Conservation (phyloP, 495 filamentous ascomycete genomes). For the Hyaloscypha finlandica region DNA sequence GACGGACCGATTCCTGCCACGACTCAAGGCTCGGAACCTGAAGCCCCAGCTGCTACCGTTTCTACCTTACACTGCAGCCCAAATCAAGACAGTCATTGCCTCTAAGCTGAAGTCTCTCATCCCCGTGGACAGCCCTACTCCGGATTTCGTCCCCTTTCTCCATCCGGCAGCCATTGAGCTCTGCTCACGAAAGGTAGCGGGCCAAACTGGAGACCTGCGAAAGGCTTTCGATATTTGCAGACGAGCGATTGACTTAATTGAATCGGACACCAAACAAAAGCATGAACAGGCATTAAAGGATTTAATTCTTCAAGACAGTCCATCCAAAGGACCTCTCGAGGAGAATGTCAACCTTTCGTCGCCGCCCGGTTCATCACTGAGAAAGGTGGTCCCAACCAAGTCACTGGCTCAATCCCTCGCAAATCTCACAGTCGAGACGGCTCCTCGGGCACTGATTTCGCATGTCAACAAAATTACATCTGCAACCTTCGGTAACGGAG, state of each 20-base stretch:
- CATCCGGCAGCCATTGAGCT: conserved; percentile 92
- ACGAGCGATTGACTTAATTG: conserved; percentile 84
- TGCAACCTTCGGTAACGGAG: conserved; percentile 80
- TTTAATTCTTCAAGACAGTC: conserved; percentile 47
- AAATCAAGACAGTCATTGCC: conserved; percentile 84
- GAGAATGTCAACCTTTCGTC: conserved; percentile 73
- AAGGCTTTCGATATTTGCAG: conserved; percentile 95
- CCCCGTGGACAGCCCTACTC: conserved; percentile 41
- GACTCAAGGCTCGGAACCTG: conserved; percentile 87
- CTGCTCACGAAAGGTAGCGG: conserved; percentile 90
- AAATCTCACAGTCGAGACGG: conserved; percentile 66
- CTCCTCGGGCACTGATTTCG: conserved; percentile 83
- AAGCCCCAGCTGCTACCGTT: conserved; percentile 91
- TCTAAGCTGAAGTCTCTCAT: conserved; percentile 77
- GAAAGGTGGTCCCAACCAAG: conserved; percentile 32
- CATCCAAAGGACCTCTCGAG: conserved; percentile 58
- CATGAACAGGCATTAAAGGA: conserved; percentile 55
- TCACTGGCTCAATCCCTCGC: conserved; percentile 52
- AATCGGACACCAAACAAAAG: conserved; percentile 74
- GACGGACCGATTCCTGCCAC: conserved; percentile 91
- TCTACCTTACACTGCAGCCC: conserved; percentile 85
- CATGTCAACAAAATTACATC: conserved; percentile 91
- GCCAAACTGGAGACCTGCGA: conserved; percentile 89
- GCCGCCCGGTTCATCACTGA: conserved; percentile 36
- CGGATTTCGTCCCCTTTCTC: conserved; percentile 78